Percentiles rank a stretch among this genome's conserved stretches.
Evolutionary conservation across 2,329 filamentous ascomycete genomes (phyloP).

Genomic region (Pseudocercospora macadamiae): DNA sequence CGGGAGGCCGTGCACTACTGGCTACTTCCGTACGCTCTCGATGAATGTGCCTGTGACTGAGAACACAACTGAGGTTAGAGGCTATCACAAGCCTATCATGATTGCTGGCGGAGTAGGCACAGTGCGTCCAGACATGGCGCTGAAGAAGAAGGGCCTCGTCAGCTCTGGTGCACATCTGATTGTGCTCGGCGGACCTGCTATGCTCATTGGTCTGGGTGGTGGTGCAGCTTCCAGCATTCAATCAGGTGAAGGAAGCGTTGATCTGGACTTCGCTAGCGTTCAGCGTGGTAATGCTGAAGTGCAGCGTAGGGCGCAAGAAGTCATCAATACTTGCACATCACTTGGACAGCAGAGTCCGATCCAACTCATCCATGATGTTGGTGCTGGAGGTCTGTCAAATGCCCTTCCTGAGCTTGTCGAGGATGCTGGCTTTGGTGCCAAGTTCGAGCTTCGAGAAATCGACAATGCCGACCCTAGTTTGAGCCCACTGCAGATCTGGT

Average conservation of each 20-base stretch:
- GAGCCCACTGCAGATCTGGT: constrained; percentile 97
- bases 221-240: constrained; percentile 91
- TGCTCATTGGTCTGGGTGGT: constrained; percentile 95
- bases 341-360: constrained; percentile 87
- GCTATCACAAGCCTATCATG: constrained; percentile 99
- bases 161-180: constrained; percentile 86
- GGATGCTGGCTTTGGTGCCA: constrained; percentile 86
- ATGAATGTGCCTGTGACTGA: constrained; percentile 66
- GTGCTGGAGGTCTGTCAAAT: constrained; percentile 83
- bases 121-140: constrained; percentile 84
- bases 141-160: constrained; percentile 80
- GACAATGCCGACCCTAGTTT: constrained; percentile 88
- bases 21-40: constrained; percentile 89
- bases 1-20: constrained; percentile 82
- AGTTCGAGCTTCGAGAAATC: constrained; percentile 91
- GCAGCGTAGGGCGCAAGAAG: constrained; percentile 92
- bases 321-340: constrained; percentile 90
- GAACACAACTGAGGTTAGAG: constrained; percentile 71
- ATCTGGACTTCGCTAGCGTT: constrained; percentile 95
- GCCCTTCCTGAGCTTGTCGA: constrained; percentile 88
- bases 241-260: constrained; percentile 84
- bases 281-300: constrained; percentile 97
- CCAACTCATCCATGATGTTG: constrained; percentile 95
- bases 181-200: constrained; percentile 91
- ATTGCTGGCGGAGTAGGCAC: constrained; percentile 94